Evolutionary conservation across 495 filamentous ascomycete genomes (phyloP).

Genomic region (Patellaria atrata): DNA sequence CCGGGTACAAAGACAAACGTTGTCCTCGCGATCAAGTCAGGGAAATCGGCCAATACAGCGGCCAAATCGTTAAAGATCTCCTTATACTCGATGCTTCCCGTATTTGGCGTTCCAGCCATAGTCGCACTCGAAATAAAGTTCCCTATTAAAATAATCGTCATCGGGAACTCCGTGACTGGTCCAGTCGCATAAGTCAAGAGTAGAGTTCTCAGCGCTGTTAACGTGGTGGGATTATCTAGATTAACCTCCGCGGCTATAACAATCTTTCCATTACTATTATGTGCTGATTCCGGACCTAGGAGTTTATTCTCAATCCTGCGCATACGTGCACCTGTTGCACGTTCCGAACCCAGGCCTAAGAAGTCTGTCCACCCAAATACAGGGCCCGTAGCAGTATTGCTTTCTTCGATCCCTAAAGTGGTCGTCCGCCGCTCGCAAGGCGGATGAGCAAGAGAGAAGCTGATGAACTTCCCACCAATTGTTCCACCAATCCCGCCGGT

Average conservation of each 20-base stretch:
- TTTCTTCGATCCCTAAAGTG: slow-evolving; percentile 55
- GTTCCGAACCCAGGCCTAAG: slow-evolving; percentile 77
- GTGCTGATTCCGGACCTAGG: slow-evolving; percentile 23
- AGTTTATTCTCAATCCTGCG: slow-evolving; percentile 42
- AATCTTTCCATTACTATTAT: slow-evolving; percentile 35
- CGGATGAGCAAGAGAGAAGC: slow-evolving; percentile 75
- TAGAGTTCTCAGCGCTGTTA: slow-evolving; percentile 65
- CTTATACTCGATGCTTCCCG: slow-evolving; percentile 80
- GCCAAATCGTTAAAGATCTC: slow-evolving; percentile 85
- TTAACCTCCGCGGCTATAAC: slow-evolving; percentile 69
- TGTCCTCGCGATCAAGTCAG: slow-evolving; percentile 57
- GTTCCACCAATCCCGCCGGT: slow-evolving; percentile 72
- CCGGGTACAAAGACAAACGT: slow-evolving; percentile 89
- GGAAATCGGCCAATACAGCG: slow-evolving; percentile 69
- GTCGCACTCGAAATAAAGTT: slow-evolving; percentile 68
- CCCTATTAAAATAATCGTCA: slow-evolving; percentile 66
- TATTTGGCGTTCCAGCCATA: slow-evolving; percentile 49
- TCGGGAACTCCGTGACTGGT: slow-evolving; percentile 49
- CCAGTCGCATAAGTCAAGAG: slow-evolving; percentile 50
- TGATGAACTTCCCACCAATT: slow-evolving; percentile 79
- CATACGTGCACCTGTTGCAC: slow-evolving; percentile 71
- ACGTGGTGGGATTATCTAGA: slow-evolving; percentile 62
- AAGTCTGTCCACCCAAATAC: slow-evolving; percentile 98
- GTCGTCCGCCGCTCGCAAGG: slow-evolving; percentile 72
- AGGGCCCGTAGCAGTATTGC: slow-evolving; percentile 45